phyloP scores from a whole-genome alignment of 2,329 filamentous ascomycete genomes.

The Elsinoe batatas region DNA sequence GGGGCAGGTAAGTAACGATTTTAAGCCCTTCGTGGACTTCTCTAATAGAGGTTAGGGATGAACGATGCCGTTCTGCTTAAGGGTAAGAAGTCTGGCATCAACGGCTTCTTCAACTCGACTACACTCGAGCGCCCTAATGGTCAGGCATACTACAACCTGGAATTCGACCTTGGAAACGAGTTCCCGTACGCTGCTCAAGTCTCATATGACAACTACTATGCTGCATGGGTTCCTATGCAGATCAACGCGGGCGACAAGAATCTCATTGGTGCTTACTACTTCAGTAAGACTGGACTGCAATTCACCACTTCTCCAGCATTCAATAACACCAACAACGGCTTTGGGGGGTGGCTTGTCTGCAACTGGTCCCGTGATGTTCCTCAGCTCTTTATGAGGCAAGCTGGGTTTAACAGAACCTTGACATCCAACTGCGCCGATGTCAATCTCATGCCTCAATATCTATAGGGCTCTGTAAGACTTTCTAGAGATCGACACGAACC shows the following conservation, averaged over 20 bases:
- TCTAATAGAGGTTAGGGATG: slow-evolving; percentile 17
- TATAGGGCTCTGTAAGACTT: slow-evolving; percentile 15
- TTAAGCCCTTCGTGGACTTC: background rate
- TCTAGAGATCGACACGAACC: background rate
- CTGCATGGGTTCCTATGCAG: slow-evolving; percentile 25
- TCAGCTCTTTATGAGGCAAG: slow-evolving; percentile 25
- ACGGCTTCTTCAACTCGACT: slow-evolving; percentile 22
- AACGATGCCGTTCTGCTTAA: slow-evolving; percentile 23
- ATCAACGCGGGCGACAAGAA: slow-evolving; percentile 22
- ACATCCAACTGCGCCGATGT: slow-evolving; percentile 26
- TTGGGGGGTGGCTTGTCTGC: slow-evolving; percentile 20
- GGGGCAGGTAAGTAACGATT: slow-evolving; percentile 12
- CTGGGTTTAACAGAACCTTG: slow-evolving; percentile 18
- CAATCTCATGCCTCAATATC: slow-evolving; percentile 22
- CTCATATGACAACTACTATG: slow-evolving; percentile 21
- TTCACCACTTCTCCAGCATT: slow-evolving; percentile 18
- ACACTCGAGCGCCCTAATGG: slow-evolving; percentile 19
- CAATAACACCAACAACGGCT: background rate
- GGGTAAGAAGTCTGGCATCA: slow-evolving; percentile 15
- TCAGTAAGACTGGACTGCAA: slow-evolving; percentile 28
- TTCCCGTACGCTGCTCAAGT: slow-evolving; percentile 20
- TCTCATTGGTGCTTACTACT: slow-evolving; percentile 20
- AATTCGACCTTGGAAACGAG: slow-evolving; percentile 24
- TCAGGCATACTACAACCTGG: slow-evolving; percentile 19
- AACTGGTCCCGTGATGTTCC: slow-evolving; percentile 27